These are phyloP conservation scores for Ophiorrhiza pumila DNA, from an alignment of 257 asterid species.

Conservation along the genomic window DNA sequence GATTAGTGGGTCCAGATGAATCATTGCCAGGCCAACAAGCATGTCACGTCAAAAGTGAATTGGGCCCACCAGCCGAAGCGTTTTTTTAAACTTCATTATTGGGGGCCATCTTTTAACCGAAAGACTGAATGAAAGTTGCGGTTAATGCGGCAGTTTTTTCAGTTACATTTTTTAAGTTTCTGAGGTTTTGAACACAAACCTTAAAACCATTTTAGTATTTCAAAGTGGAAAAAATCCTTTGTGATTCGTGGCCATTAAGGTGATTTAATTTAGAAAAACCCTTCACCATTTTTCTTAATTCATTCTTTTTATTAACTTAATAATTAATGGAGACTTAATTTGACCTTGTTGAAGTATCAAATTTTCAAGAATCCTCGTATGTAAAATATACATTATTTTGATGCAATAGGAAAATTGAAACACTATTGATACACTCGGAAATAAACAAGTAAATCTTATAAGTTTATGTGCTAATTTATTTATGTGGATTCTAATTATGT, in stretches of 20 bases:
- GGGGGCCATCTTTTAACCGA: constrained; percentile 28
- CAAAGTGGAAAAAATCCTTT: constrained; percentile 10
- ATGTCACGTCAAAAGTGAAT: constrained; percentile 28
- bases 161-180: constrained; percentile 11
- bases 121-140: not conserved
- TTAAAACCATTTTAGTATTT: constrained; percentile 7
- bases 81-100: constrained; percentile 29
- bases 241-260: constrained; percentile 13
- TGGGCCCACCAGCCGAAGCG: constrained; percentile 40
- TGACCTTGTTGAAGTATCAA: too few relatives aligned
- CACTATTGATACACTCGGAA: too few relatives aligned
- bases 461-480: too few relatives aligned
- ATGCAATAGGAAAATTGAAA: too few relatives aligned
- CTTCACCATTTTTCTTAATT: too few relatives aligned
- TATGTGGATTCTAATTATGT: too few relatives aligned
- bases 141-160: constrained; percentile 33
- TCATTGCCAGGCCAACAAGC: constrained; percentile 32
- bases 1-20: constrained; percentile 54
- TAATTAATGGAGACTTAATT: too few relatives aligned
- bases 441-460: too few relatives aligned
- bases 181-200: not conserved
- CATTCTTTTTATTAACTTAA: too few relatives aligned
- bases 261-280: too few relatives aligned
- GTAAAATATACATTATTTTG: too few relatives aligned
- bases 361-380: too few relatives aligned